Evolutionary conservation across 768 basidiomycete species (phyloP).

Genomic region (Boletus rex-veris): DNA sequence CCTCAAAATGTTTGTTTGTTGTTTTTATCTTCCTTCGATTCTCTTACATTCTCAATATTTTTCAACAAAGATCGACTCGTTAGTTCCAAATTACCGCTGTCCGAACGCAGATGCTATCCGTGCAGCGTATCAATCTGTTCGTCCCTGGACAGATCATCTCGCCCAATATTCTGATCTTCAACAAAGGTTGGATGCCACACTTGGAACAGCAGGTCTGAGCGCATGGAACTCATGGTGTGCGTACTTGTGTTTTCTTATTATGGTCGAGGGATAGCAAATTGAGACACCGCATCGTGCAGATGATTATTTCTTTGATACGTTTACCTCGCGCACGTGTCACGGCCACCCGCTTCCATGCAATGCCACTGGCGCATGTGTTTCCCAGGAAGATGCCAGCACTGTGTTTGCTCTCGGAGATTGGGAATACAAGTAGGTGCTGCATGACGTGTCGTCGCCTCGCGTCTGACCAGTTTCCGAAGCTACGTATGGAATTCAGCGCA

Average conservation of each 20-base stretch:
- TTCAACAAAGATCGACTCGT: conserved; percentile 41
- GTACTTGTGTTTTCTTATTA: conserved; percentile 9
- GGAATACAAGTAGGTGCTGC: conserved; percentile 48
- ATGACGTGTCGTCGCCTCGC: background rate
- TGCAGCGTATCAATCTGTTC: conserved; percentile 40
- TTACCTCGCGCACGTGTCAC: conserved; percentile 46
- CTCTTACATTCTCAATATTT: background rate
- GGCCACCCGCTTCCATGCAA: conserved; percentile 43
- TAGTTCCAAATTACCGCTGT: conserved; percentile 44
- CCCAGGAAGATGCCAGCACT: conserved; percentile 42
- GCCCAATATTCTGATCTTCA: conserved; percentile 35
- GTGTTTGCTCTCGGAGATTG: conserved; percentile 58
- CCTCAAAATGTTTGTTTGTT: conserved; percentile 36
- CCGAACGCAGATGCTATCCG: conserved; percentile 40
- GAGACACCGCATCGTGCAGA: conserved; percentile 6
- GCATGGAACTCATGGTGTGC: conserved; percentile 49
- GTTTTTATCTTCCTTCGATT: background rate
- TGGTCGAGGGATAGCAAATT: background rate
- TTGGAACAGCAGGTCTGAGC: conserved; percentile 39
- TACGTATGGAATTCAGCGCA: conserved; percentile 50
- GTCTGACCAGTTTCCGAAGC: conserved; percentile 22
- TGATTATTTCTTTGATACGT: conserved; percentile 51
- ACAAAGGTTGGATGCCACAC: conserved; percentile 33
- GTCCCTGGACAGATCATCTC: conserved; percentile 47
- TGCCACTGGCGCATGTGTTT: conserved; percentile 38